Base-by-base conservation (phyloP, 768 basidiomycete species). In the Tulasnella sp. region DNA sequence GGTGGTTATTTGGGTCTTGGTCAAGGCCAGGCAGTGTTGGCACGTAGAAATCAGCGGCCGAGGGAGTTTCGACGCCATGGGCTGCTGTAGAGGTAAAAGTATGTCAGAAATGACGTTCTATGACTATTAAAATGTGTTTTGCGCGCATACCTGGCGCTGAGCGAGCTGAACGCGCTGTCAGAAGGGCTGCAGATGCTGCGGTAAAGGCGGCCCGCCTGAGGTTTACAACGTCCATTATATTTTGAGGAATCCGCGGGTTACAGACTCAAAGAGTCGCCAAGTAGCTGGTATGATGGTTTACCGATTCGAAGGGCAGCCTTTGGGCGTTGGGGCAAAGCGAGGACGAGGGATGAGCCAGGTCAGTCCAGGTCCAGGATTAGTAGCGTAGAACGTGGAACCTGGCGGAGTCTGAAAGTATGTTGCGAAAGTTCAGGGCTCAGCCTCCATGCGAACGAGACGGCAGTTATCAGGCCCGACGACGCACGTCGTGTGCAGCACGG, bases 41-140 rank as follows among this genome's bases (percentile, higher is more conserved):
- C 58, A 96, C 91, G 79, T 93, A 95, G 84, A 94, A 95, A 0
- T 91, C 92, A 0, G 93, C 90, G 12, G 94, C 93, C 6, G 80
- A 78, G n/a, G 76, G 78, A 38, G 69, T n/a, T 70, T 36, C 64
- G 31, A 58, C 36, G 15, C 58, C 58, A 12, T 64, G 58, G 31
- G 25, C 58, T 34, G 12, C 22, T 64, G 58, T 11, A 14, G 14
- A 64, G 31, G 22, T 34, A 11, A 64, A 5, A 12, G 25, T 64
- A n/a, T 6, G 22, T 64, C 25, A 64, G 31, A 64, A 0, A 64
- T 15, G 29, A 29, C 11, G 31, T 34, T 34, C 31, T 31, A 64
- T 64, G 9, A 12, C 25, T 38, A 73, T 12, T 45, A 39, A 15
- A 31, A 12, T 40, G 14, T 49, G 31, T 29, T 11, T 64, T 29